Evolutionary conservation across 345 rosid genomes (phyloP), one percentile per base, ranked within the genome.

Genomic region (Hibiscus syriacus): DNA sequence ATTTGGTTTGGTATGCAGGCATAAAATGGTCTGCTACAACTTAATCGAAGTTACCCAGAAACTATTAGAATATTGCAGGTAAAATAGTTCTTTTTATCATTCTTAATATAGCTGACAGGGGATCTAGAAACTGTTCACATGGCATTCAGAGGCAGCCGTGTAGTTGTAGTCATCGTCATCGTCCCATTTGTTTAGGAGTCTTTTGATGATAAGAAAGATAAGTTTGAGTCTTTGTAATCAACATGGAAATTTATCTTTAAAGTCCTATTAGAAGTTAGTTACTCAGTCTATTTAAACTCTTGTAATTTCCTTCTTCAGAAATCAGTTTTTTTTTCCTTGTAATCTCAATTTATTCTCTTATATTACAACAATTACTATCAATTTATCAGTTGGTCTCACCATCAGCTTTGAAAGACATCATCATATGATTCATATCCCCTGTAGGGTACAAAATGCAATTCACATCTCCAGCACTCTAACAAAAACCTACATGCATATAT

Each of bases 11-110:
- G 58, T 5, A 25, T 2, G 5, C n/a, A 2, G 43, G 10, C 19
- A 26, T 25, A 60, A 41, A 73, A 20, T 14, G 34, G 67, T 19
- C 49, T 13, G 39, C 57, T 43, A 66, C 50, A 56, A 69, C n/a
- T 45, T 38, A 46, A 23, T 17, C 70, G 49, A 39, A 46, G 17
- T 41, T 45, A 38, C 23, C 16, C 20, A n/a, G 46, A 3, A 34
- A 55, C 34, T 38, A n/a, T 4, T 55, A 12, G 12, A 29, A 65
- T 55, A 14, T 72, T 32, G 61, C 48, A 49, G 10, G 19, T 49
- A 56, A 67, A 55, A 34, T 5, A 19, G 26, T 6, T n/a, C n/a
- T n/a, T n/a, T 49, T 66, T 20, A 6, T 25, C 62, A 34, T 59
- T 76, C 22, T 67, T 30, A 55, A 25, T 45, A 55, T 41, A 48